Conservation (phyloP, 2,329 filamentous ascomycete species). For the Corynespora cassiicola region DNA sequence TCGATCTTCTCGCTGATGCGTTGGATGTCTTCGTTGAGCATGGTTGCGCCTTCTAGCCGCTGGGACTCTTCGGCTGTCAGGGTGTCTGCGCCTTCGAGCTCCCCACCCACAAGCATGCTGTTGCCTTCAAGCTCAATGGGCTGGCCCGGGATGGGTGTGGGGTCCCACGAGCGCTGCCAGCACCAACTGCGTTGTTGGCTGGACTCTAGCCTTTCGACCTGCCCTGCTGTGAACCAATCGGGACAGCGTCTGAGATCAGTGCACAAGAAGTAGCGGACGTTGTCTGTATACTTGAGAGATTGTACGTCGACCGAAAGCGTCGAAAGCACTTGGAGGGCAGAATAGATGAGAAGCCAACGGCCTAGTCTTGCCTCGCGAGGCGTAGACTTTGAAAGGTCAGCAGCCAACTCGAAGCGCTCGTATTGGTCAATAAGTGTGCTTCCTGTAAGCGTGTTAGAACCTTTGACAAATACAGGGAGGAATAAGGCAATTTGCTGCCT, state of each 20-base stretch:
- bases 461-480: neutral
- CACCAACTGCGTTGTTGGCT: slow-evolving; percentile 41
- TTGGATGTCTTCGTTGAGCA: slow-evolving; percentile 33
- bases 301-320: slow-evolving; percentile 50
- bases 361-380: slow-evolving; percentile 51
- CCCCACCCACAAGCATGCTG: slow-evolving; percentile 4
- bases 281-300: slow-evolving; percentile 44
- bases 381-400: slow-evolving; percentile 37
- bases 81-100: slow-evolving; percentile 8
- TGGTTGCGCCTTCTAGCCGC: slow-evolving; percentile 27
- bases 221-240: slow-evolving; percentile 41
- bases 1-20: slow-evolving; percentile 42
- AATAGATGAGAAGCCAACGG: slow-evolving; percentile 52
- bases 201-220: slow-evolving; percentile 35
- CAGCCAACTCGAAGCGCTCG: slow-evolving; percentile 47
- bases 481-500: slow-evolving; percentile 2
- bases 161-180: slow-evolving; percentile 42
- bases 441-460: slow-evolving; percentile 27
- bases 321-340: slow-evolving; percentile 49
- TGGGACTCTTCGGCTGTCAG: slow-evolving; percentile 2
- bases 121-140: slow-evolving; percentile 41
- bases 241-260: slow-evolving; percentile 45
- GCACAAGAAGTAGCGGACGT: slow-evolving; percentile 49
- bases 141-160: slow-evolving; percentile 21
- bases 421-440: slow-evolving; percentile 50